Evolutionary conservation across 768 basidiomycete genomes (phyloP).

Genomic region (Pisolithus albus): DNA sequence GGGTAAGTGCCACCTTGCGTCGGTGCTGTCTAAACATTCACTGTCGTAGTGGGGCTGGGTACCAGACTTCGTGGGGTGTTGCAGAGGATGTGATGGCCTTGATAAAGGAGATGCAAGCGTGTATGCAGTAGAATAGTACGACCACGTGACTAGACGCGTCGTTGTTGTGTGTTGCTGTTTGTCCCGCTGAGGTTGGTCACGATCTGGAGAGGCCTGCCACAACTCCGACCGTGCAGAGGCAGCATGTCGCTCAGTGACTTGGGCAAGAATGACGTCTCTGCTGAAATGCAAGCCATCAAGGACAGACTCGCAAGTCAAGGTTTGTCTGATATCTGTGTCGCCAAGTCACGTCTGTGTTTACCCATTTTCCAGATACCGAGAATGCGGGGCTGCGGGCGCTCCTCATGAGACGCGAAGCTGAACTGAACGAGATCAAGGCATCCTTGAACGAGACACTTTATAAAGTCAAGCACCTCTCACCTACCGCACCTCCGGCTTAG

Average conservation of each 20-base stretch:
- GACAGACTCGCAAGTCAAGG: constrained; percentile 32
- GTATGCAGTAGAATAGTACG: constrained; percentile 13
- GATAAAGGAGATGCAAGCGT: constrained; percentile 8
- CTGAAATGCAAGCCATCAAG: constrained; percentile 31
- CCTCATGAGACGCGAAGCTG: constrained; percentile 31
- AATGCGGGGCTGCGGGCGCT: constrained; percentile 28
- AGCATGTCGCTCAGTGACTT: constrained; percentile 35
- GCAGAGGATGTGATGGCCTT: constrained; percentile 34
- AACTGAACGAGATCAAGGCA: constrained; percentile 28
- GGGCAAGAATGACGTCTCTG: constrained; percentile 34
- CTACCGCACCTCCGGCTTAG: background rate
- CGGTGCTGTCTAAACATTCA: background rate
- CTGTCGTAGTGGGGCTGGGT: constrained; percentile 28
- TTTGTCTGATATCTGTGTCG: constrained; percentile 9
- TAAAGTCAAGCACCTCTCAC: constrained; percentile 24
- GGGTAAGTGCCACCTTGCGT: constrained; percentile 32
- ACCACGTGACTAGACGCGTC: constrained; percentile 29
- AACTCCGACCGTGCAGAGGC: constrained; percentile 1
- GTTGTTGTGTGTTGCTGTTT: constrained; percentile 22
- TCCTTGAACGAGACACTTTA: constrained; percentile 30
- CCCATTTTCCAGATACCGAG: constrained; percentile 26
- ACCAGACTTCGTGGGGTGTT: constrained; percentile 38
- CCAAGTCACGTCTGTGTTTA: constrained; percentile 4
- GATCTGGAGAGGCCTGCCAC: background rate
- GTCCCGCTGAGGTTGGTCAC: background rate